Base-by-base conservation (phyloP, 2,329 filamentous ascomycete species). In the Cucurbitaria berberidis region DNA sequence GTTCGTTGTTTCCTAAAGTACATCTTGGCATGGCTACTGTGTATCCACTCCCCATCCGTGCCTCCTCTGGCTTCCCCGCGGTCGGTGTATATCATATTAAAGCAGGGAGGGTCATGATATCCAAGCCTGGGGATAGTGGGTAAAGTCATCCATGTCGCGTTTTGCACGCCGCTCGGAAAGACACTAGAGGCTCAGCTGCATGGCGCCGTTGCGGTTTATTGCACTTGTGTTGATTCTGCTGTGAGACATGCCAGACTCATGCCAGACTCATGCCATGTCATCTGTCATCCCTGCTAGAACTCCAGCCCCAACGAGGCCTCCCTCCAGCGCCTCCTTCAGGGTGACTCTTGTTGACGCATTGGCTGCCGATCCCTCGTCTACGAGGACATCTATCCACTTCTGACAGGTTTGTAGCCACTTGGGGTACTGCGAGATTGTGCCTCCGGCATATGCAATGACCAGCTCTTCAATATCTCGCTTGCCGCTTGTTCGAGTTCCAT, bases 371-470 rank as follows among this genome's bases (percentile, higher is more conserved):
- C 78, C 79, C 35, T 77, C 74, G 30, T 78, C 77, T 18, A 83
- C 77, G 13, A 84, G 70, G 4, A 76, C 74, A 55, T 91, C 86
- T 44, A 93, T 80, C 67, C 89, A 89, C 13, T 75, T 66, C 71
- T 92, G 89, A 59, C 88, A 91, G 63, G 89, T 87, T 39, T 78
- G 75, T 36, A 90, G 78, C 73, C 90, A 92, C 62, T 89, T 83
- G 42, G 90, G 89, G 65, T 91, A 91, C 65, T 90, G 86, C n/a
- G 86, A 84, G 53, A 93, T 93, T 66, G 89, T 91, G 6, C 89
- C 88, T 27, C 90, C 90, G 0, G 90, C 91, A 68, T 91, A 93
- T 1, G 89, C 90, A 19, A 93, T 88, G 1, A 90, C 86, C 26
- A 93, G 73, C 62, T 90, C 87, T 55, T 85, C 81, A 0, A 48